These are phyloP conservation scores for Nothomitra cinnamomea DNA, from an alignment of 2,329 filamentous ascomycete genomes.

Conservation along the genomic window DNA sequence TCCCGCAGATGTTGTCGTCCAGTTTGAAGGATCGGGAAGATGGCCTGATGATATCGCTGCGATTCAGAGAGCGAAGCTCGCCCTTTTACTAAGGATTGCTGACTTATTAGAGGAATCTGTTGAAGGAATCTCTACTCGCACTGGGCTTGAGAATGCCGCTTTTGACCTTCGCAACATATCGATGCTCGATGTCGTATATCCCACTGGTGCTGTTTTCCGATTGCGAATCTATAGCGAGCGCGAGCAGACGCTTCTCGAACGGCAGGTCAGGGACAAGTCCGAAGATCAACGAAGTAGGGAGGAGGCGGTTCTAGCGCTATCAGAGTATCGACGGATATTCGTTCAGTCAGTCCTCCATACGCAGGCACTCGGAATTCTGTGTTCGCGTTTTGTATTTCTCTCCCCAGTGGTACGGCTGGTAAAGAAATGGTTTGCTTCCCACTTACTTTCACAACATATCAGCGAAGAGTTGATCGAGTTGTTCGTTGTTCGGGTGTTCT, in stretches of 20 bases:
- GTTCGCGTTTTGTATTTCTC: conserved; percentile 62
- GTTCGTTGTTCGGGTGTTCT: conserved; percentile 59
- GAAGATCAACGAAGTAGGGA: conserved; percentile 49
- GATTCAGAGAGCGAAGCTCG: conserved; percentile 86
- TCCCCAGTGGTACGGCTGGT: conserved; percentile 69
- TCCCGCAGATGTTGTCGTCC: conserved; percentile 65
- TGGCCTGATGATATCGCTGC: conserved; percentile 88
- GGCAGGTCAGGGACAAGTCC: conserved; percentile 58
- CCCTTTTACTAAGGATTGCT: conserved; percentile 61
- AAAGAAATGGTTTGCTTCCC: conserved; percentile 78
- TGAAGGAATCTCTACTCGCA: conserved; percentile 42
- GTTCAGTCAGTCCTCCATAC: conserved; percentile 60
- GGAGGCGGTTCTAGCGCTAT: conserved; percentile 51
- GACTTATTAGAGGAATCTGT: conserved; percentile 50
- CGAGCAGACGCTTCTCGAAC: conserved; percentile 64
- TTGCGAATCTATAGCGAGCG: conserved; percentile 79
- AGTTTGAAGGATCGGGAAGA: conserved; percentile 81
- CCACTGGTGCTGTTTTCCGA: conserved; percentile 57
- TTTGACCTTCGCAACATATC: conserved; percentile 56
- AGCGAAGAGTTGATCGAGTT: conserved; percentile 72
- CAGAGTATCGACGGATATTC: conserved; percentile 53
- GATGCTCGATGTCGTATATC: conserved; percentile 67
- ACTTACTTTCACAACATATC: conserved; percentile 64
- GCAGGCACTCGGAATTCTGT: conserved; percentile 63
- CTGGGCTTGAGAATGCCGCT: conserved; percentile 66